These are phyloP conservation scores for Ambrosiella beaveri DNA, from an alignment of 2,329 filamentous ascomycete species.

Conservation along the genomic window DNA sequence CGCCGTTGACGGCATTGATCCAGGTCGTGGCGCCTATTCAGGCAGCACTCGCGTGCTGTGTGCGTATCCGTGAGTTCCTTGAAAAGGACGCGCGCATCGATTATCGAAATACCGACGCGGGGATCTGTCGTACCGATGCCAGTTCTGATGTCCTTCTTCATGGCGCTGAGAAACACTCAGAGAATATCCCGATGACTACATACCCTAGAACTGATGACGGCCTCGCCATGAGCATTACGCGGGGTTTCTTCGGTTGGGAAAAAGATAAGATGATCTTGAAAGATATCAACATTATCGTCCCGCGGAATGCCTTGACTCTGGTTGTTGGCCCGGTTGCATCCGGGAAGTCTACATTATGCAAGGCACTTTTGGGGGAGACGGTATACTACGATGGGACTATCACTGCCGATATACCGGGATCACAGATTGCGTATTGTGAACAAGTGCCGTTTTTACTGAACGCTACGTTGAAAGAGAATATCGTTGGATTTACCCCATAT, in stretches of 20 bases:
- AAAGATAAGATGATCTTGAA: constrained; percentile 16
- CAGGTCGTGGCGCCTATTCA: constrained; percentile 14
- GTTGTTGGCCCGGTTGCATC: constrained; percentile 24
- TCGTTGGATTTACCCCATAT: constrained; percentile 21
- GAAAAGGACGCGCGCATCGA: constrained; percentile 7
- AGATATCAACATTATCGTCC: constrained; percentile 20
- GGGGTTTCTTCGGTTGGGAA: constrained; percentile 17
- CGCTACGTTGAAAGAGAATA: constrained; percentile 22
- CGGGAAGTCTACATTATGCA: constrained; percentile 23
- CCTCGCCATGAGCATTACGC: constrained; percentile 4
- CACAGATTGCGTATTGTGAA: constrained; percentile 19
- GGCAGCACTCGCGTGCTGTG: constrained; percentile 11
- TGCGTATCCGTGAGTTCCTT: constrained; percentile 13
- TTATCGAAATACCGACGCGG: constrained; percentile 3
- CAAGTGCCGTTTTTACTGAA: constrained; percentile 21
- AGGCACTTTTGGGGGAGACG: constrained; percentile 21
- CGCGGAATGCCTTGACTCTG: constrained; percentile 20
- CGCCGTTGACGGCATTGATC: constrained; percentile 14
- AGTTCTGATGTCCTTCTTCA: not conserved
- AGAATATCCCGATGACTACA: not conserved
- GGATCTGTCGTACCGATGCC: not conserved
- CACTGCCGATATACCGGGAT: not conserved
- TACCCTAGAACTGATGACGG: not conserved
- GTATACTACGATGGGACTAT: constrained; percentile 14
- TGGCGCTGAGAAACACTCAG: not conserved